A percentile compares a stretch with the other conserved stretches of the same genome.
Evolutionary conservation across 1,139 yeast genomes (phyloP).

Genomic region (Geotrichum restrictum): DNA sequence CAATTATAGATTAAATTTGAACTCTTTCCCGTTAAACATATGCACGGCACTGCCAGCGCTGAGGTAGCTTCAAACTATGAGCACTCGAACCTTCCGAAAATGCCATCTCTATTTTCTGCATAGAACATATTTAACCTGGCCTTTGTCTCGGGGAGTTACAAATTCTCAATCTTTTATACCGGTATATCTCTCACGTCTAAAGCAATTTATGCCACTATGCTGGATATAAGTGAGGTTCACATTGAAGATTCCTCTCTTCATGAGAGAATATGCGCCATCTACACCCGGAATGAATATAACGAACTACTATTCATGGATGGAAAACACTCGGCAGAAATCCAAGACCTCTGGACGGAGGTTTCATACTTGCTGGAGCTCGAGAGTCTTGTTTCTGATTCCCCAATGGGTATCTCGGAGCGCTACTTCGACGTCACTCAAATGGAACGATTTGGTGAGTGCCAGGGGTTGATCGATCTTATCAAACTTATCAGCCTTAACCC

Average conservation of each 20-base stretch:
- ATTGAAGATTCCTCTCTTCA: slow-evolving; percentile 20
- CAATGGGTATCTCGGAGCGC: slow-evolving; percentile 14
- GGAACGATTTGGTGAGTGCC: background rate
- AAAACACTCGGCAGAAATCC: slow-evolving; percentile 2
- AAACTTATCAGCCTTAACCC: background rate
- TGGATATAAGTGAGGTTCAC: slow-evolving; percentile 12
- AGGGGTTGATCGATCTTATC: background rate
- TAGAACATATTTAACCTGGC: too few relatives aligned
- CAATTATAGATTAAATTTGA: too few relatives aligned
- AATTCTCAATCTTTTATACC: too few relatives aligned
- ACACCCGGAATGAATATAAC: slow-evolving; percentile 13
- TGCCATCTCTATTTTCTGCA: too few relatives aligned
- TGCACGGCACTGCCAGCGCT: too few relatives aligned
- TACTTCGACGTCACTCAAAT: slow-evolving; percentile 7
- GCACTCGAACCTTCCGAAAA: too few relatives aligned
- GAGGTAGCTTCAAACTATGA: too few relatives aligned
- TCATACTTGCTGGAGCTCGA: background rate
- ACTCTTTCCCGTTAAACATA: too few relatives aligned
- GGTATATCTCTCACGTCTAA: background rate
- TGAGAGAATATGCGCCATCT: slow-evolving; percentile 18
- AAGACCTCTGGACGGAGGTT: slow-evolving; percentile 14
- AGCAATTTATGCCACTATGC: background rate
- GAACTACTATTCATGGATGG: slow-evolving; percentile 15
- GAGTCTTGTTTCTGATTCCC: background rate
- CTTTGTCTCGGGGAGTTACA: too few relatives aligned